Evolutionary conservation across 2,329 filamentous ascomycete species (phyloP), one percentile per base, ranked within the genome.

Genomic region (Colletotrichum tanaceti): DNA sequence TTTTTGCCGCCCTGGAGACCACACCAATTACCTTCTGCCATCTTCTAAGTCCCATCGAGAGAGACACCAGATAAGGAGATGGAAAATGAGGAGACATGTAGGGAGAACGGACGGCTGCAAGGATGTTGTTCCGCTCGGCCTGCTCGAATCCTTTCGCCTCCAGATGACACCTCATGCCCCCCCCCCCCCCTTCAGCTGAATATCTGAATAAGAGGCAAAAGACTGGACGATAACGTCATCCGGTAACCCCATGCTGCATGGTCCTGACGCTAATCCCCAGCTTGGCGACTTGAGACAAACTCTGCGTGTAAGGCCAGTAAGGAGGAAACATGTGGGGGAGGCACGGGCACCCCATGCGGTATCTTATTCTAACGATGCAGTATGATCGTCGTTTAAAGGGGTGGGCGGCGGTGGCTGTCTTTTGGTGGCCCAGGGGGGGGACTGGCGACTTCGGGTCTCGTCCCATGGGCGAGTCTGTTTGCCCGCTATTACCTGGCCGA

Each of bases 301-400:
- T 47, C 24, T 41, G 49, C 60, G 43, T 61, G 66, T 28, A 62
- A 61, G 43, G 49, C 28, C 43, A 50, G 66, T 61, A 61, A 53
- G 52, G 67, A 68, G 53, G 67, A 68, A 57, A 61, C 43, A 13
- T 13, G 44, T 32, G 1, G 28, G 28, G 55, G 24, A 10, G 54
- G 28, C 28, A 28, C 7, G 28, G 65, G n/a, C n/a, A n/a, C 68
- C 60, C 68, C 68, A 62, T 65, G 55, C 32, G 13, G n/a, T 24
- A 52, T n/a, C 44, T 50, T 60, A 35, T 65, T 46, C 62, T 50
- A 70, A 69, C 50, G 22, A 53, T 46, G 44, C 11, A 44, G 68
- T 69, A 69, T 65, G 68, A 71, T 71, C 65, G 65, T 18, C 68
- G 60, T 65, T 50, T 54, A 32, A 65, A 60, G 65, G 62, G 41